Evolutionary conservation across 140 eudicot genomes (phyloP), one percentile per base, ranked within the genome.

Genomic region (Anethum foeniculum): DNA sequence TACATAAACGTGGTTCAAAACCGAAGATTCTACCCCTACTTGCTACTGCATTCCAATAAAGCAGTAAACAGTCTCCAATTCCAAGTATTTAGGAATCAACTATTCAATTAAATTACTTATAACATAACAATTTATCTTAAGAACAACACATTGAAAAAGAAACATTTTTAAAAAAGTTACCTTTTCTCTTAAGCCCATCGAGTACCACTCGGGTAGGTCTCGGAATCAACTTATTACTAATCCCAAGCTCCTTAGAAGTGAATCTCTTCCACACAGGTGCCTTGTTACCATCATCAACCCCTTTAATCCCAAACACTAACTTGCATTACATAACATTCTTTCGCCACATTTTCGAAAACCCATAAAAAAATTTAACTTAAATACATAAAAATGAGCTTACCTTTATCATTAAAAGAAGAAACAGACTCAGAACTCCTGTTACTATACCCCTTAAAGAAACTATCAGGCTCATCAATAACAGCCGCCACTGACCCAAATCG

Each of bases 171-270:
- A 46, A 48, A 75, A 75, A 5, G 5, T 0, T 76, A 92, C 99
- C 99, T 82, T 86, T 82, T 82, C 84, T 82, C 81, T 85, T 92
- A 27, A 95, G 96, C 15, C 87, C 87, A 68, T 88, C 88, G 44
- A 95, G 87, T 34, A 95, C 97, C 16, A 85, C 58, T 83, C 89
- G 80, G 0, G 97, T 83, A 77, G 97, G 85, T 85, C 80, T 84
- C 5, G 97, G 36, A 76, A 95, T 95, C 86, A 85, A 85, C 1
- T 90, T 83, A 71, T 78, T 81, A 60, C 83, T 82, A 77, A 92
- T 89, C 75, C 96, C 97, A 77, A 95, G 88, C 43, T 92, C 99
- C 65, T 88, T 82, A 10, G 97, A 92, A 73, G 87, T 87, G 82
- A 88, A 86, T 75, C 79, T 90, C 86, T 87, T 92, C 97, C 97